Conservation (phyloP, 768 basidiomycete species). For the Gymnopilus junonius region DNA sequence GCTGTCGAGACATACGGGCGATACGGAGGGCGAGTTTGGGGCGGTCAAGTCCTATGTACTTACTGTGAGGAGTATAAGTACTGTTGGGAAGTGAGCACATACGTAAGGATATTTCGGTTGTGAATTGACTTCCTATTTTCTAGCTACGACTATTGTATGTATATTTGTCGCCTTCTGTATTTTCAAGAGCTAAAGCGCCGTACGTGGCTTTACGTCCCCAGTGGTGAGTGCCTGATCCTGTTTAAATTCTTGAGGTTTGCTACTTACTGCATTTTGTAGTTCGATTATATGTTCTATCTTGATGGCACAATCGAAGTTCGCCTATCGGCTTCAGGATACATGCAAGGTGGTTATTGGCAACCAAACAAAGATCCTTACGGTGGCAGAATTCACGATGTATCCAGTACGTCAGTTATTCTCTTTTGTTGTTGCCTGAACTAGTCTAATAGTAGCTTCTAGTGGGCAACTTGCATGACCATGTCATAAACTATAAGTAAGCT, state of each 20-base stretch:
- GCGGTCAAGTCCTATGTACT: constrained; percentile 65
- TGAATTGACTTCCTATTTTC: background rate
- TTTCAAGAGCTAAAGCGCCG: background rate
- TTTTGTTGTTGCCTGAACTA: background rate
- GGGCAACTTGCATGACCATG: constrained; percentile 71
- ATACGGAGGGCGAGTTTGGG: constrained; percentile 57
- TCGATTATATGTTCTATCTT: constrained; percentile 68
- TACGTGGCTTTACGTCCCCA: constrained; percentile 6
- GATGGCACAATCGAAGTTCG: constrained; percentile 75
- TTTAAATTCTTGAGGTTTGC: too few species aligned
- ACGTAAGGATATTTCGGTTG: background rate
- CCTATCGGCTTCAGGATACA: constrained; percentile 68
- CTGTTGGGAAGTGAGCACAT: constrained; percentile 62
- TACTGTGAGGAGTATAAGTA: constrained; percentile 58
- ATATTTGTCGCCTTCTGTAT: background rate
- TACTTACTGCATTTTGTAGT: constrained; percentile 33
- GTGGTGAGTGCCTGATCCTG: constrained; percentile 30
- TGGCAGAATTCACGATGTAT: constrained; percentile 54
- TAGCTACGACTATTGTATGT: constrained; percentile 61
- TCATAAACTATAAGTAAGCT: constrained; percentile 62
- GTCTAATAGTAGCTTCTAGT: constrained; percentile 33
- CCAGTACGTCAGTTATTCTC: constrained; percentile 42
- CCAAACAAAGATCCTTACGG: constrained; percentile 54
- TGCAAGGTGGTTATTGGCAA: constrained; percentile 68
- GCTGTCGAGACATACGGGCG: constrained; percentile 61